A percentile compares a stretch with the other conserved stretches of the same genome.
Evolutionary conservation across 306 rosid species (phyloP).

Genomic region (Macrotyloma uniflorum): DNA sequence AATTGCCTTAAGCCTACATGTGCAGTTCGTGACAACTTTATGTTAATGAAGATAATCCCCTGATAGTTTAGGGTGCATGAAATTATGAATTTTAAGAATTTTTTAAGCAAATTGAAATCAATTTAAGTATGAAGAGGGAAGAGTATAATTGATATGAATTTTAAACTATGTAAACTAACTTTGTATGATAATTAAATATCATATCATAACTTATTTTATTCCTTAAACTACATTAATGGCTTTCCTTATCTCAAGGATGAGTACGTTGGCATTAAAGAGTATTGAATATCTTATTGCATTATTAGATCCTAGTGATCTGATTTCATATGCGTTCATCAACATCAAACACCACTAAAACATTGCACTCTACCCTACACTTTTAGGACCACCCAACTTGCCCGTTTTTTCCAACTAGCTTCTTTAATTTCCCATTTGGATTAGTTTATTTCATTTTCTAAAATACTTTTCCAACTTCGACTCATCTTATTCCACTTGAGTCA

Average conservation of each 20-base stretch:
- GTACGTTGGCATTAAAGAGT: neutral
- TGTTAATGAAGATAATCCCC: no score
- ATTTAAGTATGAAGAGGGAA: no score
- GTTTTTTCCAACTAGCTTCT: neutral
- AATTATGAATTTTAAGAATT: no score
- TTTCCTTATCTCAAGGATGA: neutral
- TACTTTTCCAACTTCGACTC: neutral
- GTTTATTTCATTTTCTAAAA: constrained; percentile 2
- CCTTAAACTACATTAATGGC: neutral
- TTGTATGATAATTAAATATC: no score
- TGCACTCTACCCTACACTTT: neutral
- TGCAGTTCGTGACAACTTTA: no score
- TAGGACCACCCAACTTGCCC: neutral
- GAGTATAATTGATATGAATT: no score
- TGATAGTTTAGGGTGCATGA: no score
- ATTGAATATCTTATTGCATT: neutral
- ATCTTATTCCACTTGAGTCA: neutral
- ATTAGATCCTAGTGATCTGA: neutral
- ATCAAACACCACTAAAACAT: neutral
- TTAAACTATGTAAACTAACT: no score
- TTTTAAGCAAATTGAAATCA: no score
- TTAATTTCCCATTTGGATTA: neutral
- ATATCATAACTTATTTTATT: neutral
- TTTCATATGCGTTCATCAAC: neutral
- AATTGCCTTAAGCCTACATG: no score